A percentile compares a stretch with the other conserved stretches of the same genome.
Evolutionary conservation across 345 rosid genomes (phyloP).

Genomic region (Eucalyptus marginata): DNA sequence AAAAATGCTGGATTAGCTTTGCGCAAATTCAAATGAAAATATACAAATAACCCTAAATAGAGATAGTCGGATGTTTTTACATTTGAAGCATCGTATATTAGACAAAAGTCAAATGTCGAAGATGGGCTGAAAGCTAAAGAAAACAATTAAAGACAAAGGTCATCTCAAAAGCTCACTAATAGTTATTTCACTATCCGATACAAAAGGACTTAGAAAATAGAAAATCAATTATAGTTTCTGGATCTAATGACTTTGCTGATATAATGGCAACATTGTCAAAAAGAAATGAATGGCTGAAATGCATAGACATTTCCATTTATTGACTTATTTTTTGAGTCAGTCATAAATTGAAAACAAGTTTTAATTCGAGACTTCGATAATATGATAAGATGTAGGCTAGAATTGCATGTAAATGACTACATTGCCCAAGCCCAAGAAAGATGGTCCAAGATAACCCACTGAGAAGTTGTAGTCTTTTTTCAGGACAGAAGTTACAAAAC

Average conservation of each 20-base stretch:
- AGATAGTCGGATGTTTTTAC: not conserved
- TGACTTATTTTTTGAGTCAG: not conserved
- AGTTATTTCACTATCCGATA: not conserved
- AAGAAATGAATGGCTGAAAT: not conserved
- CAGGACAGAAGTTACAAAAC: not conserved
- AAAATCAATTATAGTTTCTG: not conserved
- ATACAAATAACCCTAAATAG: not conserved
- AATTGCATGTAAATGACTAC: not conserved
- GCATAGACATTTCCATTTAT: not conserved
- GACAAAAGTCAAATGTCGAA: not conserved
- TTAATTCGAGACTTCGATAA: not conserved
- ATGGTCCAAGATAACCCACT: not conserved
- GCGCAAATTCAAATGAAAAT: not conserved
- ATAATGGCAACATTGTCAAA: not conserved
- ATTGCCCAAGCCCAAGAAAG: not conserved
- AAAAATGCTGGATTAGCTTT: not conserved
- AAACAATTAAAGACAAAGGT: not conserved
- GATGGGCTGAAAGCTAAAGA: not conserved
- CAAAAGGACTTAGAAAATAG: not conserved
- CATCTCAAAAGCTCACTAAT: not conserved
- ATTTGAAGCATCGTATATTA: not conserved
- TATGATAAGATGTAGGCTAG: not conserved
- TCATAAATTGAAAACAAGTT: not conserved
- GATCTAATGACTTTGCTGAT: not conserved
- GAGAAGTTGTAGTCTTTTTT: not conserved